Conservation (phyloP, 2,329 filamentous ascomycete genomes). For the Epichloe uncinata region DNA sequence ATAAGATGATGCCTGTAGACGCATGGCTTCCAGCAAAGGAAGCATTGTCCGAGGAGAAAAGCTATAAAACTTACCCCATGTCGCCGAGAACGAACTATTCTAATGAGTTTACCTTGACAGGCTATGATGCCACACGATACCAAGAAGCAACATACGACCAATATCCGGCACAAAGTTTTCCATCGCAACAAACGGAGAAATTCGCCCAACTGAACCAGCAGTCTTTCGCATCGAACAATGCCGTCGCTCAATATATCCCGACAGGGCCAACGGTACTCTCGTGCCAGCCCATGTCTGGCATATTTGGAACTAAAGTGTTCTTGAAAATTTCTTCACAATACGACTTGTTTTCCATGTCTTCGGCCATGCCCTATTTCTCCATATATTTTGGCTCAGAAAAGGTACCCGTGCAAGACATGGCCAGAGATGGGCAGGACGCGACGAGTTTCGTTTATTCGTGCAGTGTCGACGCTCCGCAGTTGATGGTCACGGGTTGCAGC, state of each 20-base stretch:
- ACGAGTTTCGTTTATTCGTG: conserved; percentile 59
- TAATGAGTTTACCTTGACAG: conserved; percentile 24
- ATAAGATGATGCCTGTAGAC: too few species aligned
- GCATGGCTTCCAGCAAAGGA: too few species aligned
- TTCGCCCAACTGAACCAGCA: conserved; percentile 40
- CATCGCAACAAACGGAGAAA: conserved; percentile 35
- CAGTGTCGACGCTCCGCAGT: conserved; percentile 55
- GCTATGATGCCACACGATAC: conserved; percentile 48
- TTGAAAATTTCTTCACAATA: conserved; percentile 65
- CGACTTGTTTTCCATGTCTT: conserved; percentile 50
- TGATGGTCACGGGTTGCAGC: conserved; percentile 35
- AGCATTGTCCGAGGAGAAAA: too few species aligned
- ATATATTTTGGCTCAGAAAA: conserved; percentile 70
- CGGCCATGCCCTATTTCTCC: conserved; percentile 42
- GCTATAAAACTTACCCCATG: too few species aligned
- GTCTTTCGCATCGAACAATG: conserved; percentile 46
- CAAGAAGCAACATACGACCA: conserved; percentile 42
- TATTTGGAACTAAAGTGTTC: conserved; percentile 54
- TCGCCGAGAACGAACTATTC: background rate
- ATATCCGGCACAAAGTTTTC: conserved; percentile 34
- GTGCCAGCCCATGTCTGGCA: conserved; percentile 55
- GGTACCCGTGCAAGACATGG: conserved; percentile 45
- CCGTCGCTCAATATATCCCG: conserved; percentile 53
- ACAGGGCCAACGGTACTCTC: conserved; percentile 49
- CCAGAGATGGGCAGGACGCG: conserved; percentile 43